Conservation (phyloP, 495 filamentous ascomycete species). For the Aspergillus incahuasiensis region DNA sequence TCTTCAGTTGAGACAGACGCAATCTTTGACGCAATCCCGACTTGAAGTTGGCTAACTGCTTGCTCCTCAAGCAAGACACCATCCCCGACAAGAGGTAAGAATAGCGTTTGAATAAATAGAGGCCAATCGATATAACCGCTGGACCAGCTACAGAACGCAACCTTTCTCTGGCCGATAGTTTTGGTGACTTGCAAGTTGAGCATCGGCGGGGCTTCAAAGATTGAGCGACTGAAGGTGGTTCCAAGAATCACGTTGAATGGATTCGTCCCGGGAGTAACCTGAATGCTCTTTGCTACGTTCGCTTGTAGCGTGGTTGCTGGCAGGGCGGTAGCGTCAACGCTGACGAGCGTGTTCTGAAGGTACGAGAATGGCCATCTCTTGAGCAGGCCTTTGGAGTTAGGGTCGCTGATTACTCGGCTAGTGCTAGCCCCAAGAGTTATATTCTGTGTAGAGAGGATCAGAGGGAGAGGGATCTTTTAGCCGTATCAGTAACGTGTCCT, state of each 20-base stretch:
- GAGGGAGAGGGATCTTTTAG: slow-evolving; percentile 28
- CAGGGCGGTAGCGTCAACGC: slow-evolving; percentile 23
- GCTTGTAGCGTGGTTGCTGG: slow-evolving; percentile 29
- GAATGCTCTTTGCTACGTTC: slow-evolving; percentile 26
- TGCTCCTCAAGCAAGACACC: slow-evolving; percentile 16
- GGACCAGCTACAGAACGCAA: slow-evolving; percentile 31
- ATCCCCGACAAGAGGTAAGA: slow-evolving; percentile 20
- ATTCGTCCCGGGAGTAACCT: slow-evolving; percentile 28
- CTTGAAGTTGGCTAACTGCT: slow-evolving; percentile 29
- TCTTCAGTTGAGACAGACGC: slow-evolving; percentile 21
- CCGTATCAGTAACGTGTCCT: slow-evolving; percentile 4
- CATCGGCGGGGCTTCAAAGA: slow-evolving; percentile 24
- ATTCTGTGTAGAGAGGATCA: slow-evolving; percentile 22
- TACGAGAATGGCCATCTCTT: slow-evolving; percentile 27
- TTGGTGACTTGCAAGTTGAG: slow-evolving; percentile 29
- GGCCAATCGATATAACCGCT: slow-evolving; percentile 38
- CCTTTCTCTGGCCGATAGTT: slow-evolving; percentile 27
- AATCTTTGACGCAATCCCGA: slow-evolving; percentile 26
- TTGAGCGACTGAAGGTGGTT: slow-evolving; percentile 25
- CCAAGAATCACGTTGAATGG: slow-evolving; percentile 31
- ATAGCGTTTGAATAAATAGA: slow-evolving; percentile 16
- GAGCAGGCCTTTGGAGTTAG: slow-evolving; percentile 27
- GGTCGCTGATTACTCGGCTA: slow-evolving; percentile 23
- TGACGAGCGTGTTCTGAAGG: slow-evolving; percentile 27
- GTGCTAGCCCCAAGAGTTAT: slow-evolving; percentile 33